These are phyloP conservation scores for Giardia muris DNA, from an alignment of 208 protist species.

Conservation along the genomic window DNA sequence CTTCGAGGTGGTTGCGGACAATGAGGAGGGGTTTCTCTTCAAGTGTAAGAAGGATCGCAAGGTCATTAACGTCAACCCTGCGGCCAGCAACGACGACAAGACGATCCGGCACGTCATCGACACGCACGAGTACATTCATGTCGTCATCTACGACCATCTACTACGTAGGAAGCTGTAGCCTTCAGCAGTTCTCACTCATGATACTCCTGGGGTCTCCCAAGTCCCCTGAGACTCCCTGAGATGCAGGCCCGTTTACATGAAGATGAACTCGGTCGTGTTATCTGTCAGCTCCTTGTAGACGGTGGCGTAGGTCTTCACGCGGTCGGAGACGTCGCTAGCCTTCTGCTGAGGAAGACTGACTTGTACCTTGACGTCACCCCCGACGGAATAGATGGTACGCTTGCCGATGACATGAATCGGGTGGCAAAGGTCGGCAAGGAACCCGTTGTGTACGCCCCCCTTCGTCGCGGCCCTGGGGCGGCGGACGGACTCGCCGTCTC, in stretches of 20 bases:
- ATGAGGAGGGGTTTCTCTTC: slow-evolving; percentile 75
- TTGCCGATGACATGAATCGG: neutral
- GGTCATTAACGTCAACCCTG: slow-evolving; percentile 81
- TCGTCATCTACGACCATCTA: slow-evolving; percentile 55
- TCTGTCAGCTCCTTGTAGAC: neutral
- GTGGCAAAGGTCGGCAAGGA: neutral
- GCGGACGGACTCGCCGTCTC: neutral
- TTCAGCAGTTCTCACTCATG: neutral
- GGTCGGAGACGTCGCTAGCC: neutral
- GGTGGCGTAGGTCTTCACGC: neutral
- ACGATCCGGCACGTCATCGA: slow-evolving; percentile 66
- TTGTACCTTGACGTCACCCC: neutral
- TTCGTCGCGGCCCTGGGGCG: neutral
- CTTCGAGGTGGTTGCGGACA: slow-evolving; percentile 84
- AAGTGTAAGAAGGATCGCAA: slow-evolving; percentile 91
- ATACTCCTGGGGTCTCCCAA: no score
- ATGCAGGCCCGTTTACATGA: neutral
- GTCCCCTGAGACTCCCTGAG: no score
- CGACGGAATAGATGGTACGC: neutral
- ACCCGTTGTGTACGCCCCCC: neutral
- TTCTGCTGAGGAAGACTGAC: neutral
- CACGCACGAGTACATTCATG: slow-evolving; percentile 77
- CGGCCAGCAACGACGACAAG: slow-evolving; percentile 67
- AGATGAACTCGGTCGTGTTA: neutral
- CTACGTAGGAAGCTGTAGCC: slow-evolving; percentile 47